Base-by-base conservation (phyloP, 768 basidiomycete species). In the Lactifluus subvellereus region DNA sequence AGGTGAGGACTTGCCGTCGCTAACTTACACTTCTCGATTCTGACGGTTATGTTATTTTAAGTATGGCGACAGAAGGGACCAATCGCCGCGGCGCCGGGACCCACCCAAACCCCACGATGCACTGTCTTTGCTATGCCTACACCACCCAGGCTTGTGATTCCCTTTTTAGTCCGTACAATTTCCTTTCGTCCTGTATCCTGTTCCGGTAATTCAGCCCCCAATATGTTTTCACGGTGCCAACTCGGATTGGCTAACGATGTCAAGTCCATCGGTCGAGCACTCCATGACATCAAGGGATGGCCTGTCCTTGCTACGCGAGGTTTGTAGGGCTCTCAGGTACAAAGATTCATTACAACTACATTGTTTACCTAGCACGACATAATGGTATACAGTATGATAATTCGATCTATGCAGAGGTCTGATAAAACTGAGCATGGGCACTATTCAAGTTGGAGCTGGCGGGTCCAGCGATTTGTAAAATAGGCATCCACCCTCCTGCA, bases 51-150 rank as follows among this genome's bases (percentile, higher is more conserved):
- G n/a, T n/a, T n/a, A n/a, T n/a, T 54, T 62, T 61, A 90, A 88
- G 68, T 86, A 92, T 67, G 85, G 86, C 3, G 64, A 72, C 5
- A 66, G 66, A 5, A 68, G 70, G 9, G 73, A 80, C 50, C 71
- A 66, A 54, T 79, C 81, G 4, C 71, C 78, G 2, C 75, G 75
- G 9, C 75, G 71, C 54, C 57, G 55, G 6, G 59, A 66, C 16
- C 48, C 52, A 11, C 30, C 66, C 1, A 7, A 49, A 16, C 33
- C 32, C n/a, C 47, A 65, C 27, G 66, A 70, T 57, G 62, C 69
- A 5, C 59, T 60, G 51, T 69, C 70, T 1, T 65, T 73, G 18
- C 54, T 72, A 45, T 72, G 72, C 32, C 55, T 67, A 4, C 49
- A 50, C 18, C 8, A 40, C 9, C 8, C 32, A 9, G 40, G 33